Evolutionary conservation across 257 asterid genomes (phyloP).

Genomic region (Petunia axillaris): DNA sequence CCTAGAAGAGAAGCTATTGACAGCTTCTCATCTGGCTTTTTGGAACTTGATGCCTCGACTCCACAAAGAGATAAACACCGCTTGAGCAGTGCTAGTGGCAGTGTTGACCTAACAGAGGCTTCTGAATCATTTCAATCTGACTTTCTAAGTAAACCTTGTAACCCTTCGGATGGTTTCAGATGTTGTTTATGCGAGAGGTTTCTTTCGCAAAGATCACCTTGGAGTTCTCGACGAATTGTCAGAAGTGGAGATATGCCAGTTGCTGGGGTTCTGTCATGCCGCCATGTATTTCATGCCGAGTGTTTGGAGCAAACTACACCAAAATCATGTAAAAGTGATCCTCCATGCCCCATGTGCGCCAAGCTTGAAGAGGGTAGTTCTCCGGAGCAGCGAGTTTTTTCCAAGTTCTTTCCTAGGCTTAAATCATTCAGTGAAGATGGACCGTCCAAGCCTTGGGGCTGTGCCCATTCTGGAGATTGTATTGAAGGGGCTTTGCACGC

Average conservation of each 20-base stretch:
- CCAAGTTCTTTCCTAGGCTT: constrained; percentile 73
- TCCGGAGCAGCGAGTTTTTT: constrained; percentile 56
- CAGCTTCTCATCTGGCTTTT: constrained; percentile 34
- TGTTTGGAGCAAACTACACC: constrained; percentile 93
- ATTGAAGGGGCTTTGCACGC: constrained; percentile 81
- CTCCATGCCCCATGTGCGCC: constrained; percentile 87
- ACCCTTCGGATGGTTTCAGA: constrained; percentile 59
- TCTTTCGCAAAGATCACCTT: constrained; percentile 90
- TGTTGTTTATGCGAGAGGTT: constrained; percentile 87
- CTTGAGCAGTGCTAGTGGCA: constrained; percentile 73
- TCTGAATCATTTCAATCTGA: constrained; percentile 60
- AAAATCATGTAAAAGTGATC: constrained; percentile 74
- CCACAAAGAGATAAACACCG: constrained; percentile 62
- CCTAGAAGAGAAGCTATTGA: constrained; percentile 43
- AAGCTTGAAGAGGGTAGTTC: constrained; percentile 67
- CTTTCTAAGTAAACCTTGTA: constrained; percentile 39
- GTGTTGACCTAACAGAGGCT: constrained; percentile 68
- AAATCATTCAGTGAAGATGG: constrained; percentile 72
- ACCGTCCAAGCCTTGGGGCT: constrained; percentile 76
- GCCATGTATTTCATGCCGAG: constrained; percentile 94
- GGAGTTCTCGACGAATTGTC: constrained; percentile 85
- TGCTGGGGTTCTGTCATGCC: constrained; percentile 88
- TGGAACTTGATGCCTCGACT: constrained; percentile 51
- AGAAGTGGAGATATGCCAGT: constrained; percentile 93
- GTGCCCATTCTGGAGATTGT: constrained; percentile 83